phyloP scores from a whole-genome alignment of 2,329 filamentous ascomycete species.

The Aspergillus udagawae region DNA sequence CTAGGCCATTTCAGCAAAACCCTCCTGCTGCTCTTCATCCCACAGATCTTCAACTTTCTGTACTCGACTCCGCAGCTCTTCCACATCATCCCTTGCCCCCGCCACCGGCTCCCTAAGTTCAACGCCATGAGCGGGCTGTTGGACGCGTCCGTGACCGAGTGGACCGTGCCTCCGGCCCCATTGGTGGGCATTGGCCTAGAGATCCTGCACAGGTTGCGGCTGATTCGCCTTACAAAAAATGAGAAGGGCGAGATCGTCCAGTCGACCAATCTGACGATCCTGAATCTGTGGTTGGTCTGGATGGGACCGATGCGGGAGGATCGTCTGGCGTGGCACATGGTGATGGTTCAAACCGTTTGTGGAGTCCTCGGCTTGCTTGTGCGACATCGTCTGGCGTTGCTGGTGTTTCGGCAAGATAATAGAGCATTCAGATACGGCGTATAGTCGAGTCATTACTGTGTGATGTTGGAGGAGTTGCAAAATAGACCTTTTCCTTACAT shows the following conservation, averaged over 20 bases:
- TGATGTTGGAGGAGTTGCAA: background rate
- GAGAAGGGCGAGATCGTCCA: conserved; percentile 67
- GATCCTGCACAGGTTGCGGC: conserved; percentile 62
- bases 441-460: background rate
- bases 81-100: conserved; percentile 81
- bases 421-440: conserved; percentile 24
- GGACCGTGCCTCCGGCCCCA: conserved; percentile 65
- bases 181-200: conserved; percentile 62
- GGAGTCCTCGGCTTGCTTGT: conserved; percentile 82
- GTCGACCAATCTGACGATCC: conserved; percentile 84
- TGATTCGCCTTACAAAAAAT: conserved; percentile 66
- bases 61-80: conserved; percentile 94
- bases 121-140: conserved; percentile 79
- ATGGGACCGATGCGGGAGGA: conserved; percentile 88
- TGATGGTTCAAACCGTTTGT: conserved; percentile 69
- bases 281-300: conserved; percentile 97
- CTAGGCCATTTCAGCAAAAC: conserved; percentile 98
- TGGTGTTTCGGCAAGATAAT: conserved; percentile 91
- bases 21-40: conserved; percentile 80
- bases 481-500: background rate
- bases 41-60: conserved; percentile 93
- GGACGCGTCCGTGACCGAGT: conserved; percentile 80
- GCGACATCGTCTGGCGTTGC: conserved; percentile 76
- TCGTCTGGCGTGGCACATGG: conserved; percentile 71
- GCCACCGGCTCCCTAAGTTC: conserved; percentile 86